Evolutionary conservation across 345 rosid genomes (phyloP).

Genomic region (Limnanthes douglasii): DNA sequence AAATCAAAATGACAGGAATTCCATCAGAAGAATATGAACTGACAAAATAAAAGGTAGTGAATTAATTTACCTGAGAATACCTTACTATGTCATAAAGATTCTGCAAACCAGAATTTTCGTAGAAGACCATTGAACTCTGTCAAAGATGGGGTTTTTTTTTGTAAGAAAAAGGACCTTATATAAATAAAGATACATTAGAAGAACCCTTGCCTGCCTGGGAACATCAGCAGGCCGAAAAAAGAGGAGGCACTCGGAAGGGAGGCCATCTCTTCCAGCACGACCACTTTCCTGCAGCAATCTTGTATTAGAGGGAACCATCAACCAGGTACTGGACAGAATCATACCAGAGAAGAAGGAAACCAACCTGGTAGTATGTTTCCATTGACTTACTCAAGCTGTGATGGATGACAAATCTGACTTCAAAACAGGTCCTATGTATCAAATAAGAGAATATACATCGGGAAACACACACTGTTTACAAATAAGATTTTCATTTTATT

Average conservation of each 20-base stretch:
- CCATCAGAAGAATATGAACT: too few species aligned
- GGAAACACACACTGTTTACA: too few species aligned
- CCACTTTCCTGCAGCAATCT: constrained; percentile 71
- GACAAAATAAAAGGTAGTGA: not conserved
- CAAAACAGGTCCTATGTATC: constrained; percentile 15
- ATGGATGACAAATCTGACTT: constrained; percentile 98
- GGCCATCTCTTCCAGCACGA: constrained; percentile 97
- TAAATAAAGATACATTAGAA: constrained; percentile 2
- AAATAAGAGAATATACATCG: constrained; percentile 4
- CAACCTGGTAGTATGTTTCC: constrained; percentile 98
- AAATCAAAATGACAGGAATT: too few species aligned
- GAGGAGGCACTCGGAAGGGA: constrained; percentile 80
- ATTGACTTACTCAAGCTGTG: constrained; percentile 97
- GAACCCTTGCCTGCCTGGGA: constrained; percentile 67
- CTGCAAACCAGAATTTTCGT: constrained; percentile 87
- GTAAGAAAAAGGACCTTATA: not conserved
- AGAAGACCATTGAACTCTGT: constrained; percentile 98
- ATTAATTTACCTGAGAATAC: constrained; percentile 71
- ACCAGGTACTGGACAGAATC: constrained; percentile 1
- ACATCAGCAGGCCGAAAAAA: constrained; percentile 79
- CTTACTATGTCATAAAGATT: constrained; percentile 83
- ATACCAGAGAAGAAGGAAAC: constrained; percentile 6
- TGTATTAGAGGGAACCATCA: constrained; percentile 4
- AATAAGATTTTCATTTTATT: too few species aligned
- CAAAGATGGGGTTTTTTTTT: constrained; percentile 8